Evolutionary conservation across 768 basidiomycete species (phyloP), one percentile per base, ranked within the genome.

Genomic region (Mycena vulgaris): DNA sequence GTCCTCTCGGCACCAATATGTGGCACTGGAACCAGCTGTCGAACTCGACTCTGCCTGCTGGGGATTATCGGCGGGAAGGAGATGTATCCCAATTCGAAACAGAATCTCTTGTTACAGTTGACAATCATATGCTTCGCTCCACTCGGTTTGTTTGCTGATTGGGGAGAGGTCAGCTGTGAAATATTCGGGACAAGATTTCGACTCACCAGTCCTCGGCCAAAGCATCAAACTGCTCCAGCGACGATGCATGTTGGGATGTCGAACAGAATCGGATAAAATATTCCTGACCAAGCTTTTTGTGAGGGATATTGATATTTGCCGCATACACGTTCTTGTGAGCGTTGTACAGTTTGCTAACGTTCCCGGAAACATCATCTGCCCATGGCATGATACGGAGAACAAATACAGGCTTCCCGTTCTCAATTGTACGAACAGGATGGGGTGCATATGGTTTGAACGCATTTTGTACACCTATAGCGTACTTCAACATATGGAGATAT

Each of bases 261-360:
- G 80, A 76, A 27, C 58, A 64, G 55, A 80, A 83, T 0, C 75
- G 75, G 19, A 82, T 69, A 71, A 78, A 78, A 63, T 78, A 82
- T 57, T 83, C 79, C 56, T 82, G 82, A 14, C 67, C 17, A 3
- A 76, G 68, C 3, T 56, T 39, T 0, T 56, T 59, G 23, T 78
- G 75, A 5, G 81, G 80, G 0, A 82, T n/a, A 52, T 75, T 79
- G 0, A 70, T 31, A 63, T 81, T 78, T n/a, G 71, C 66, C 0
- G 79, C 37, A 49, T 81, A 83, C 11, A 81, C 63, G 63, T 83
- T 83, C 14, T 64, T 78, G 64, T 83, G 81, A 1, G 74, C 63
- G 53, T 83, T 82, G 58, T 80, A 83, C 51, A 81, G 79, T 68
- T 83, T 83, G 17, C 48, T 51, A 6, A n/a, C n/a, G 16, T 63